Evolutionary conservation across 202 grass and related monocot species (phyloP), one percentile per base, ranked within the genome.

Genomic region (Carex sylvatica): DNA sequence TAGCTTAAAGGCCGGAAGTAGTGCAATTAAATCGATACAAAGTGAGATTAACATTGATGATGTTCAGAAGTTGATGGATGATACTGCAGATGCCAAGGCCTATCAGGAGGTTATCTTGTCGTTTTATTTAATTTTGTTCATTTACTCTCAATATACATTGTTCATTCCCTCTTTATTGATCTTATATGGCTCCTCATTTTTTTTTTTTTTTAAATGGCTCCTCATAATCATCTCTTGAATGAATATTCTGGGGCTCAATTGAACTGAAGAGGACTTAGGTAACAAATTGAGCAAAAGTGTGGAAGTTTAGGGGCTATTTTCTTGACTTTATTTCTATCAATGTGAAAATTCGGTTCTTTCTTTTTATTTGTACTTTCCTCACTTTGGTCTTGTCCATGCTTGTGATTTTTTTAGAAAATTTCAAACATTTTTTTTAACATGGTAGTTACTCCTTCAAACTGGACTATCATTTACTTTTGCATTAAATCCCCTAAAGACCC

Each of bases 51-150:
- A 94, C 76, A 86, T 98, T 42, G 96, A 93, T 68, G 96, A 98
- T 90, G 96, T 98, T 82, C 96, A 93, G 60, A 98, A 95, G 78
- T 85, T 98, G 78, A 91, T 98, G 95, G 95, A 95, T 90, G 95
- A 98, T 89, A 90, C 95, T 79, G 91, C 84, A 10, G 95, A 98
- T 59, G 96, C 96, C 46, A 95, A 95, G 85, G 96, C 96, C 54
- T 99, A 99, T 88, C 96, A 99, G 83, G 96, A 99, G 81, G 96
- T 99, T 88, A 90, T 84, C 84, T 80, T 60, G 79, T 33, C 61
- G 47, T 13, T 85, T 56, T 83, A 36, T 26, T 35, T 26, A 9
- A 80, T 61, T 83, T 86, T 84, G 46, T 35, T 65, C 20, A 58
- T 58, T n/a, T 73, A 4, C 42, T 65, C 14, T 47, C 49, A 33